Conservation (phyloP, 768 basidiomycete species). For the Mrakia hoshinonis region DNA sequence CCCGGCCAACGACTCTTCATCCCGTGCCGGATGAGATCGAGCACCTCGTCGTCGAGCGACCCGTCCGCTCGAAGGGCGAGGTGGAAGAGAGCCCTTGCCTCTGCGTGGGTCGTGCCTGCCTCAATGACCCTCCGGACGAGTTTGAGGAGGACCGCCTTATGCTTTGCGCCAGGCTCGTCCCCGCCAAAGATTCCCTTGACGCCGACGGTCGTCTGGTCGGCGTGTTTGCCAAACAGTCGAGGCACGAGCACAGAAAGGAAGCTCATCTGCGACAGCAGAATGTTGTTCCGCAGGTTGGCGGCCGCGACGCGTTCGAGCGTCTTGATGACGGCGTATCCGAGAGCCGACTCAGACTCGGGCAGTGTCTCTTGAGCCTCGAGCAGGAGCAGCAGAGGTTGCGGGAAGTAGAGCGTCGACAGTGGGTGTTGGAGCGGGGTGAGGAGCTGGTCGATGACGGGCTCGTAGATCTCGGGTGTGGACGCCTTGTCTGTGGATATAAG, state of each 20-base stretch:
- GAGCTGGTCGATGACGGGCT: conserved; percentile 10
- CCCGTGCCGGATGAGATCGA: conserved; percentile 61
- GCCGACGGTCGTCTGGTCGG: conserved; percentile 54
- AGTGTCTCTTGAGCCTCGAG: conserved; percentile 24
- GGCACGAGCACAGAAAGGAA: conserved; percentile 19
- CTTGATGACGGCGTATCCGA: conserved; percentile 20
- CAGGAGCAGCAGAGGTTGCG: conserved; percentile 18
- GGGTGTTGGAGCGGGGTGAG: background rate
- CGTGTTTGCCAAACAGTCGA: conserved; percentile 49
- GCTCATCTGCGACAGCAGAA: conserved; percentile 18
- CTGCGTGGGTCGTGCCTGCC: conserved; percentile 59
- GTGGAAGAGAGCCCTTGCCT: conserved; percentile 59
- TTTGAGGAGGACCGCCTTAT: conserved; percentile 47
- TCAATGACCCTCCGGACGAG: conserved; percentile 62
- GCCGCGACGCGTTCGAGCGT: conserved; percentile 14
- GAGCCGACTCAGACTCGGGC: background rate
- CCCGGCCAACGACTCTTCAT: conserved; percentile 71
- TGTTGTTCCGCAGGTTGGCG: conserved; percentile 16
- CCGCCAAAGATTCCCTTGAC: conserved; percentile 52
- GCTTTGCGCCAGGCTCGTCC: conserved; percentile 31
- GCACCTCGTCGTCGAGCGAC: conserved; percentile 38
- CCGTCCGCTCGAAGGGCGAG: conserved; percentile 30
- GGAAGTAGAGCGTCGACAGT: conserved; percentile 5
- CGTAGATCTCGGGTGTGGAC: background rate
- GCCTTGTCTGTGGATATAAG: background rate